These are phyloP conservation scores for Pythium aquatile DNA, from an alignment of 352 stramenopile genomes.

Conservation along the genomic window DNA sequence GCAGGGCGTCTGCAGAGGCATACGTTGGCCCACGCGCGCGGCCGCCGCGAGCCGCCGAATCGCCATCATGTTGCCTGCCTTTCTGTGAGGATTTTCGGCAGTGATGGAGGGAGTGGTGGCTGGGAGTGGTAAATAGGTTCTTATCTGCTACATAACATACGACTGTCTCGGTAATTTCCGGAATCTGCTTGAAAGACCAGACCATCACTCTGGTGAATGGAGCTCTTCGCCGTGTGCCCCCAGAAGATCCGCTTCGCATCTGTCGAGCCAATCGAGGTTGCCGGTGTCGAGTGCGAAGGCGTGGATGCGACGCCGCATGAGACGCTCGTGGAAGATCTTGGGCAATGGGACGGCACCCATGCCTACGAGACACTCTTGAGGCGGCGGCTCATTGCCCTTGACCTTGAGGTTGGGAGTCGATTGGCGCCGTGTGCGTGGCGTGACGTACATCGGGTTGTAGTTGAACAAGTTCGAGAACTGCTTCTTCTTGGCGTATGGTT, in stretches of 20 bases:
- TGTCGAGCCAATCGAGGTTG: slow-evolving; percentile 27
- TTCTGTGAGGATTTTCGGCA: background rate
- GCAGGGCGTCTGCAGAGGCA: background rate
- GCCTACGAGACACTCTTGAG: slow-evolving; percentile 16
- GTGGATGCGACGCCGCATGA: slow-evolving; percentile 32
- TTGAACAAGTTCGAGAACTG: slow-evolving; percentile 44
- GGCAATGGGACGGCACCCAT: slow-evolving; percentile 12
- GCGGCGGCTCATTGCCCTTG: slow-evolving; percentile 17
- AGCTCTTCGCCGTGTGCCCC: background rate
- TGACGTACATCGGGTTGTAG: slow-evolving; percentile 45
- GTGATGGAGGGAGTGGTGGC: background rate
- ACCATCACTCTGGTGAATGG: slow-evolving; percentile 16
- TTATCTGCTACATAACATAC: slow-evolving; percentile 8
- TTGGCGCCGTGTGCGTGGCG: slow-evolving; percentile 30
- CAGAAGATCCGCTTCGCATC: slow-evolving; percentile 22
- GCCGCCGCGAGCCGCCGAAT: slow-evolving; percentile 4
- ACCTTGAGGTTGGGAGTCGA: slow-evolving; percentile 6
- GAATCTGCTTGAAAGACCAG: background rate
- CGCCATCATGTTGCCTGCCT: background rate
- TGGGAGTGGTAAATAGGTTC: slow-evolving; percentile 16
- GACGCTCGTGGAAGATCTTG: slow-evolving; percentile 22
- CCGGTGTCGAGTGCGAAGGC: slow-evolving; percentile 28
- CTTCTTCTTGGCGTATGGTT: slow-evolving; percentile 36
- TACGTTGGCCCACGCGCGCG: background rate
- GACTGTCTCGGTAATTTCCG: slow-evolving; percentile 14